Evolutionary conservation across 2,329 filamentous ascomycete genomes (phyloP).

Genomic region (Fusarium subglutinans): DNA sequence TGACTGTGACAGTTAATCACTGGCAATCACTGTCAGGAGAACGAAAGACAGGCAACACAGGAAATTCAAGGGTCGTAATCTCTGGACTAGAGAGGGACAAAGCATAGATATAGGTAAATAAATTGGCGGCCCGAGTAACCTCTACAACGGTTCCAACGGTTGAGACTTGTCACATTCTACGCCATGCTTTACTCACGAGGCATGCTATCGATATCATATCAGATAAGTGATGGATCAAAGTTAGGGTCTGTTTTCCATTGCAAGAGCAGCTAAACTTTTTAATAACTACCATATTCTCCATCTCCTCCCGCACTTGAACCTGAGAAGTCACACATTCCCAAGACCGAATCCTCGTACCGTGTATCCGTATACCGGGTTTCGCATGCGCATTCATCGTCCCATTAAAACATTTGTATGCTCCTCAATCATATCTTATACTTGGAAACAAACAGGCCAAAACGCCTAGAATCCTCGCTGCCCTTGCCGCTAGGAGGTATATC

Average conservation of each 20-base stretch:
- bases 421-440: conserved; percentile 11
- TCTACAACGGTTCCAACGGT: neutral
- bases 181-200: neutral
- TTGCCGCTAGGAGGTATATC: conserved; percentile 36
- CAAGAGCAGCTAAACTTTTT: conserved; percentile 42
- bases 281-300: conserved; percentile 23
- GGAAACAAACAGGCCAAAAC: conserved; percentile 36
- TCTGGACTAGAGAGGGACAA: no score
- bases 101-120: neutral
- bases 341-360: neutral
- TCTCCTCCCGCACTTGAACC: neutral
- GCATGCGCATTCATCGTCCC: conserved; percentile 12
- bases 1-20: neutral
- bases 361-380: conserved; percentile 10
- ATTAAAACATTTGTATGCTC: conserved; percentile 33
- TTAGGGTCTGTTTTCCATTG: conserved; percentile 37
- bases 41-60: neutral
- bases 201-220: neutral
- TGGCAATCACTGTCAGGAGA: neutral
- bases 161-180: neutral
- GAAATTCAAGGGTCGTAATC: no score
- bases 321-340: neutral
- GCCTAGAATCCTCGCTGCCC: conserved; percentile 33
- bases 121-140: neutral
- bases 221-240: conserved; percentile 2